Evolutionary conservation across 2,329 filamentous ascomycete species (phyloP).

Genomic region (Trichoderma koningiopsis): DNA sequence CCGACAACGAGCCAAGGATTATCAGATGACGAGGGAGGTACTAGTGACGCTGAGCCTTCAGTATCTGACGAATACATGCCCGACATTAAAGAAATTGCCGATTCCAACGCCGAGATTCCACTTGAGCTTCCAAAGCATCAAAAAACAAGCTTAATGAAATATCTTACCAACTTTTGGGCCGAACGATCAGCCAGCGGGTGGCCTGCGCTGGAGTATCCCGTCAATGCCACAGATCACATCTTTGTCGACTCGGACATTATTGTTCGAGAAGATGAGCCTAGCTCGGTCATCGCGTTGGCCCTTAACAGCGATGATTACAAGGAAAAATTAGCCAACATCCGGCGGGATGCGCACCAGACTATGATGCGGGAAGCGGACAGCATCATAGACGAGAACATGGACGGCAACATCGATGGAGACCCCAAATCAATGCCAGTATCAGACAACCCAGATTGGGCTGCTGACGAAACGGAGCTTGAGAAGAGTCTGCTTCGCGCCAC

Average conservation of each 20-base stretch:
- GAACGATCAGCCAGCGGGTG: conserved; percentile 95
- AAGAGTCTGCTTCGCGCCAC: conserved; percentile 80
- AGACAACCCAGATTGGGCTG: conserved; percentile 44
- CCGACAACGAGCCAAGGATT: conserved; percentile 54
- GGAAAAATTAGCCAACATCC: conserved; percentile 71
- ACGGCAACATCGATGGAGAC: conserved; percentile 35
- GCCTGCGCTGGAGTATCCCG: conserved; percentile 88
- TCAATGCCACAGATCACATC: conserved; percentile 86
- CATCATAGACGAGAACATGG: conserved; percentile 42
- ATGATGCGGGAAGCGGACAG: conserved; percentile 46
- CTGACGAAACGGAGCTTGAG: conserved; percentile 75
- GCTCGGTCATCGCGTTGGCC: conserved; percentile 91
- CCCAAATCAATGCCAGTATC: conserved; percentile 37
- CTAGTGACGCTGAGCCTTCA: conserved; percentile 72
- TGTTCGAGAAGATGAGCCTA: conserved; percentile 95
- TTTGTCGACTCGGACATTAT: conserved; percentile 97
- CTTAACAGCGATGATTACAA: conserved; percentile 86
- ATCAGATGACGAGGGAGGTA: conserved; percentile 67
- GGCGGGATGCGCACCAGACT: conserved; percentile 51
- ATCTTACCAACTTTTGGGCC: conserved; percentile 97
- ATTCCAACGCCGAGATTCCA: conserved; percentile 62
- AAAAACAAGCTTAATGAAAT: conserved; percentile 90
- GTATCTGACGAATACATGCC: conserved; percentile 69
- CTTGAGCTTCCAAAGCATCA: conserved; percentile 88
- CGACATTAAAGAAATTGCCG: conserved; percentile 63